These are phyloP conservation scores for Gaultheria prostrata DNA, from an alignment of 148 eudicot genomes.

Conservation along the genomic window DNA sequence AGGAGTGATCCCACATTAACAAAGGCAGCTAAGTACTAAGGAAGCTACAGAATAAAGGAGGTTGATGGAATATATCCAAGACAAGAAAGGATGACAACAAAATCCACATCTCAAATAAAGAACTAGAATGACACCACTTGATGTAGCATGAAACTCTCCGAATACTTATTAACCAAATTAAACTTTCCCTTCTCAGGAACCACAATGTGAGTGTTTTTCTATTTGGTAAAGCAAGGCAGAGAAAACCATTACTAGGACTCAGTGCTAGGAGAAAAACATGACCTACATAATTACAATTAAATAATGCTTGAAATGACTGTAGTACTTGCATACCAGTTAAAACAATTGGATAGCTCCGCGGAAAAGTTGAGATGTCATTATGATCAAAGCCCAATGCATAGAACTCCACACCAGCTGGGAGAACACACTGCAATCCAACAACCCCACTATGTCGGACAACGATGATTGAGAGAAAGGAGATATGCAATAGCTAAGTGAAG, in stretches of 20 bases:
- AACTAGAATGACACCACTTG: too few species aligned
- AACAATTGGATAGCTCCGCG: slow-evolving; percentile 94
- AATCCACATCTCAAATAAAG: too few species aligned
- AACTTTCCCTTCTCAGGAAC: background rate
- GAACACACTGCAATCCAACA: slow-evolving; percentile 72
- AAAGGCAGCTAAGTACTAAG: too few species aligned
- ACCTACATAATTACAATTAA: slow-evolving; percentile 1
- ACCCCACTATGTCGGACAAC: background rate
- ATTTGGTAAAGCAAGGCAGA: background rate
- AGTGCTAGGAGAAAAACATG: background rate
- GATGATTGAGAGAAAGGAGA: background rate
- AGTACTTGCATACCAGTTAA: slow-evolving; percentile 62
- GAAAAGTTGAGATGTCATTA: slow-evolving; percentile 59
- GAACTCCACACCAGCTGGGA: slow-evolving; percentile 95
- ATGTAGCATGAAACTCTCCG: too few species aligned
- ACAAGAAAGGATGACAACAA: too few species aligned
- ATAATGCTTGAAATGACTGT: slow-evolving; percentile 2
- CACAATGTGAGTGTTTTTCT: background rate
- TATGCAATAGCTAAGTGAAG: background rate
- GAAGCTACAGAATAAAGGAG: too few species aligned
- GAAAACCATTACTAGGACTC: background rate
- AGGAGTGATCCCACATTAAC: too few species aligned
- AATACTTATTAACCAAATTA: too few species aligned
- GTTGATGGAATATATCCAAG: too few species aligned
- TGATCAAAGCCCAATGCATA: slow-evolving; percentile 57